These are phyloP conservation scores for Dianthus caryophyllus DNA, from an alignment of 148 eudicot genomes.

Conservation along the genomic window DNA sequence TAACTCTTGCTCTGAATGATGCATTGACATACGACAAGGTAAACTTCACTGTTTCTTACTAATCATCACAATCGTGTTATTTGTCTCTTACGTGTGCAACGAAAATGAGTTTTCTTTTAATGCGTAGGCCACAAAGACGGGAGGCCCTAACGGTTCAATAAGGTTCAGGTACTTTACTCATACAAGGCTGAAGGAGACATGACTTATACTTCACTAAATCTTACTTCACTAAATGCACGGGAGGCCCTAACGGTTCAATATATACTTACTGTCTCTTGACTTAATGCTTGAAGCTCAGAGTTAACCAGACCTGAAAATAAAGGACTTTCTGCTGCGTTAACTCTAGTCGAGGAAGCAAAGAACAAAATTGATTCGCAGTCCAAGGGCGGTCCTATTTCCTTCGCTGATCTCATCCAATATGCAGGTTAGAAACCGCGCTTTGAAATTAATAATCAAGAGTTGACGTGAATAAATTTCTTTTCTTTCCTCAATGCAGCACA, in stretches of 20 bases:
- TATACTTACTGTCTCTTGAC: constrained; percentile 21
- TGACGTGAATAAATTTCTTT: not conserved
- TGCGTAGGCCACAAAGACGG: constrained; percentile 87
- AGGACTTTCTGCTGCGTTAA: constrained; percentile 70
- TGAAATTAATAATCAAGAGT: not conserved
- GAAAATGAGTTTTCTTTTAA: constrained; percentile 18
- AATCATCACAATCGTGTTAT: not conserved
- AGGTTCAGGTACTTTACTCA: constrained; percentile 67
- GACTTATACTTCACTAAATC: not conserved
- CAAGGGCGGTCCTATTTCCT: constrained; percentile 87
- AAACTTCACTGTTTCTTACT: constrained; percentile 21
- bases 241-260: too few relatives aligned
- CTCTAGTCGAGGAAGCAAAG: constrained; percentile 67
- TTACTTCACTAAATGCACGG: not conserved
- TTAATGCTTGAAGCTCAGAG: constrained; percentile 87
- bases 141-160: constrained; percentile 97
- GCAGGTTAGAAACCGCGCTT: constrained; percentile 45
- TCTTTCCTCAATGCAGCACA: constrained; percentile 62
- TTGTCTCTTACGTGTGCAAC: not conserved
- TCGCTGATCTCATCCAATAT: constrained; percentile 77
- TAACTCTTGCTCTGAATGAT: constrained; percentile 83
- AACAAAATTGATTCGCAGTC: constrained; percentile 87
- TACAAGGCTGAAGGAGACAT: not conserved
- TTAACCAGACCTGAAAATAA: constrained; percentile 89
- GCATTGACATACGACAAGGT: constrained; percentile 90